Conservation (phyloP, 192 early-diverging fungal genomes). For the Gorgonomyces haynaldii region DNA sequence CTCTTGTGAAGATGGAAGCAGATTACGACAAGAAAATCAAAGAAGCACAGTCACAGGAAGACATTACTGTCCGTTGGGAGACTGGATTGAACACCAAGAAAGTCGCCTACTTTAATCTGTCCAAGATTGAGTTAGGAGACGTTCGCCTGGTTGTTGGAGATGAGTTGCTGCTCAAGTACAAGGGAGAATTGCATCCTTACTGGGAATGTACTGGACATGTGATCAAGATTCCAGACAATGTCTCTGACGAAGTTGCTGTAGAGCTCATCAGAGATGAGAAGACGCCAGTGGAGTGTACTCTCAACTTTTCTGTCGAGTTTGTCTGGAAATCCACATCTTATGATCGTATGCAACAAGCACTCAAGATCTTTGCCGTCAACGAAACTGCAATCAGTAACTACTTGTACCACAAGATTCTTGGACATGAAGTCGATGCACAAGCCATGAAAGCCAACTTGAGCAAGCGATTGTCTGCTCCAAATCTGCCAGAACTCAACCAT, state of each 20-base stretch:
- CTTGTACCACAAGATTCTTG: constrained; percentile 87
- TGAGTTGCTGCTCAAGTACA: constrained; percentile 78
- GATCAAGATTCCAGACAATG: constrained; percentile 87
- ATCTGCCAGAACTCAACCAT: constrained; percentile 90
- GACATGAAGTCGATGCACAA: constrained; percentile 88
- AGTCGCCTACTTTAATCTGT: constrained; percentile 84
- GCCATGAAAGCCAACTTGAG: constrained; percentile 69
- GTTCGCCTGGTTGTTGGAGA: constrained; percentile 87
- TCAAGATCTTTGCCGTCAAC: constrained; percentile 95
- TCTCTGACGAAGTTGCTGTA: constrained; percentile 90
- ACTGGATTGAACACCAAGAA: constrained; percentile 86
- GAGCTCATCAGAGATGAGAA: constrained; percentile 62
- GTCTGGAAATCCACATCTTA: constrained; percentile 98
- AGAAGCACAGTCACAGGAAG: constrained; percentile 91
- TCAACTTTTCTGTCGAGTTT: constrained; percentile 92
- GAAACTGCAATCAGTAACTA: constrained; percentile 88
- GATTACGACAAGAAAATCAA: constrained; percentile 80
- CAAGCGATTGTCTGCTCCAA: constrained; percentile 82
- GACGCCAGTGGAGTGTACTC: constrained; percentile 66
- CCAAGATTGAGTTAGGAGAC: constrained; percentile 85
- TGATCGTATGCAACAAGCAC: constrained; percentile 89
- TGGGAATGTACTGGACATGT: constrained; percentile 89
- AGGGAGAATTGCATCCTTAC: constrained; percentile 67
- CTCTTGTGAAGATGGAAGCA: constrained; percentile 89
- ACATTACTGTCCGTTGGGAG: constrained; percentile 94